Conservation (phyloP, 768 basidiomycete species). For the Austroboletus eburneus region DNA sequence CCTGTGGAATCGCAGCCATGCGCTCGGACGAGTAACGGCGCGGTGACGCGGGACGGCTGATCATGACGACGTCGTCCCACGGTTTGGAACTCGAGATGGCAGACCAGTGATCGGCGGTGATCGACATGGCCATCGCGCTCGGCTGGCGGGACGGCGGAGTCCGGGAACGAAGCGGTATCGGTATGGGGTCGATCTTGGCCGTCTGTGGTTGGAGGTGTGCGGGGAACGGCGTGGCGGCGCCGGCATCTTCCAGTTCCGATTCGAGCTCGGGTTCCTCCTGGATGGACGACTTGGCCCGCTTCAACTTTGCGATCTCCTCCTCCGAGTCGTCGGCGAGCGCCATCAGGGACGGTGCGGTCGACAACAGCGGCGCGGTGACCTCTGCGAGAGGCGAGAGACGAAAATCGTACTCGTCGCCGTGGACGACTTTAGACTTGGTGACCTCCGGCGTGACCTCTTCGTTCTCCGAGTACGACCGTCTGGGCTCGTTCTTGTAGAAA, state of each 20-base stretch:
- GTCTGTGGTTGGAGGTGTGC: conserved; percentile 22
- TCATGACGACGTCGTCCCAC: conserved; percentile 28
- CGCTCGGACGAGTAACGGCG: conserved; percentile 26
- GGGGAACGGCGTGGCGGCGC: conserved; percentile 19
- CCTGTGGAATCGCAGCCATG: conserved; percentile 5
- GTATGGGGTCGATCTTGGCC: conserved; percentile 23
- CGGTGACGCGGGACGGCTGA: conserved; percentile 27
- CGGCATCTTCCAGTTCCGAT: conserved; percentile 22
- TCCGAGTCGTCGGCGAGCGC: conserved; percentile 30
- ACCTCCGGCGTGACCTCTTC: conserved; percentile 13
- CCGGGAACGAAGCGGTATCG: conserved; percentile 23
- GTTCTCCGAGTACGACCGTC: conserved; percentile 15
- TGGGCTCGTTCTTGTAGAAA: conserved; percentile 20
- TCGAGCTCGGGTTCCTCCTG: conserved; percentile 23
- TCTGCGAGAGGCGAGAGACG: conserved; percentile 31
- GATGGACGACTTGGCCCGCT: conserved; percentile 17
- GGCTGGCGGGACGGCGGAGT: conserved; percentile 25
- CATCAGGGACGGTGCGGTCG: conserved; percentile 26
- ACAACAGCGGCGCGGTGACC: conserved; percentile 22
- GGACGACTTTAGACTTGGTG: conserved; percentile 20
- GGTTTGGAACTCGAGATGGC: conserved; percentile 24
- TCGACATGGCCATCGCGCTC: conserved; percentile 26
- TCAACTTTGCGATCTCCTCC: conserved; percentile 23
- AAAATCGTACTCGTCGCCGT: conserved; percentile 27
- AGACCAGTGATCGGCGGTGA: conserved; percentile 22